Evolutionary conservation across 257 asterid genomes (phyloP).

Genomic region (Dorcoceras hygrometricum): DNA sequence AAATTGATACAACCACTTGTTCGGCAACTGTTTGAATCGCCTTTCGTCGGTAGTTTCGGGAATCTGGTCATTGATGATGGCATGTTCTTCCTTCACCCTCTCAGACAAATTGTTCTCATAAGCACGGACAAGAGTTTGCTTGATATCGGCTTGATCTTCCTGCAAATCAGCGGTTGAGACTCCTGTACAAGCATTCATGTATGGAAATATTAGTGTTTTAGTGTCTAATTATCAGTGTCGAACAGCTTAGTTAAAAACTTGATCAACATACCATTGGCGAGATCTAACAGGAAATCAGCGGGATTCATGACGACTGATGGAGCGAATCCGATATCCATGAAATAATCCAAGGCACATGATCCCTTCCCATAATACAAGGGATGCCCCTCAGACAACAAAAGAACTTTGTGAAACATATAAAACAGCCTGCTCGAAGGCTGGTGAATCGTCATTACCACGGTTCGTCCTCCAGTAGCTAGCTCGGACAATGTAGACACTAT

Average conservation of each 20-base stretch:
- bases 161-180: slow-evolving; percentile 42
- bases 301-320: slow-evolving; percentile 78
- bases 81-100: slow-evolving; percentile 38
- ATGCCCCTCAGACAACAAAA: slow-evolving; percentile 65
- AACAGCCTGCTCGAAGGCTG: slow-evolving; percentile 81
- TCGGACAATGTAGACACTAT: slow-evolving; percentile 65
- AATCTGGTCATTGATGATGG: slow-evolving; percentile 1
- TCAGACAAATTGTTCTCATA: slow-evolving; percentile 38
- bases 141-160: slow-evolving; percentile 43
- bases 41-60: slow-evolving; percentile 15
- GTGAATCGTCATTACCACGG: slow-evolving; percentile 74
- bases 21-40: slow-evolving; percentile 47
- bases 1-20: slow-evolving; percentile 71
- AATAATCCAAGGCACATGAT: slow-evolving; percentile 45
- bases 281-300: slow-evolving; percentile 76
- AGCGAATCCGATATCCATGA: slow-evolving; percentile 46
- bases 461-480: slow-evolving; percentile 58
- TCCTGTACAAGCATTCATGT: slow-evolving; percentile 31
- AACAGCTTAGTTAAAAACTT: no score
- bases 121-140: slow-evolving; percentile 44
- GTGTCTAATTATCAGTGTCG: neutral
- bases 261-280: slow-evolving; percentile 57
- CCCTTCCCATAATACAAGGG: slow-evolving; percentile 69
- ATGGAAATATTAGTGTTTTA: neutral
- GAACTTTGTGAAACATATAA: slow-evolving; percentile 73